Conservation (phyloP, 805 yeast genomes). For the Clavispora carvajalis region DNA sequence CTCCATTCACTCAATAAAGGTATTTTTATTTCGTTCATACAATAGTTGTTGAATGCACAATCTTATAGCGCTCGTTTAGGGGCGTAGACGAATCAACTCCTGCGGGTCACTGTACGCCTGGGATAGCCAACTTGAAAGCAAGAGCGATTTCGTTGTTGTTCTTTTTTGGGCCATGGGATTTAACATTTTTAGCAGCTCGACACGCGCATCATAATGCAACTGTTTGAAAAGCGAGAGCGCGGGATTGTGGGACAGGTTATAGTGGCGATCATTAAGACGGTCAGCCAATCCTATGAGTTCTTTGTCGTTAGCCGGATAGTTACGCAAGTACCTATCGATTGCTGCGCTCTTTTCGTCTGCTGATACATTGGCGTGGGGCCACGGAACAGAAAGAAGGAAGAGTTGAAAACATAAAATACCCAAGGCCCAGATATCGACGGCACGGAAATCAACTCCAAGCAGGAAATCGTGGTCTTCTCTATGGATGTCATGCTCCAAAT, state of each 20-base stretch:
- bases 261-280: slow-evolving; percentile 20
- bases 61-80: not conserved
- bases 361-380: slow-evolving; percentile 35
- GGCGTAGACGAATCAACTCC: slow-evolving; percentile 21
- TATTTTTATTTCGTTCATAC: not conserved
- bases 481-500: slow-evolving; percentile 15
- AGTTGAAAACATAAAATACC: slow-evolving; percentile 47
- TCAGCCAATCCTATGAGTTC: slow-evolving; percentile 19
- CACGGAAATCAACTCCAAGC: slow-evolving; percentile 21
- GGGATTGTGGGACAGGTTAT: slow-evolving; percentile 21
- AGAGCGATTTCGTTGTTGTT: slow-evolving; percentile 18
- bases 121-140: slow-evolving; percentile 30
- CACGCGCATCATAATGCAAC: slow-evolving; percentile 35
- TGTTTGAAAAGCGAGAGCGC: slow-evolving; percentile 29
- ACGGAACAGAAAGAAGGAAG: slow-evolving; percentile 41
- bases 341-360: slow-evolving; percentile 17
- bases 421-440: slow-evolving; percentile 48
- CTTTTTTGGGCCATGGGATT: slow-evolving; percentile 27
- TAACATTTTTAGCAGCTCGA: slow-evolving; percentile 26
- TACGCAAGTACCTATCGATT: slow-evolving; percentile 18
- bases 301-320: slow-evolving; percentile 24
- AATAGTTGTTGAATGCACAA: not conserved
- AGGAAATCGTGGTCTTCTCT: not conserved
- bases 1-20: not conserved
- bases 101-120: slow-evolving; percentile 37